Conservation (phyloP, 129 eudicot species). For the Mikania micrantha region DNA sequence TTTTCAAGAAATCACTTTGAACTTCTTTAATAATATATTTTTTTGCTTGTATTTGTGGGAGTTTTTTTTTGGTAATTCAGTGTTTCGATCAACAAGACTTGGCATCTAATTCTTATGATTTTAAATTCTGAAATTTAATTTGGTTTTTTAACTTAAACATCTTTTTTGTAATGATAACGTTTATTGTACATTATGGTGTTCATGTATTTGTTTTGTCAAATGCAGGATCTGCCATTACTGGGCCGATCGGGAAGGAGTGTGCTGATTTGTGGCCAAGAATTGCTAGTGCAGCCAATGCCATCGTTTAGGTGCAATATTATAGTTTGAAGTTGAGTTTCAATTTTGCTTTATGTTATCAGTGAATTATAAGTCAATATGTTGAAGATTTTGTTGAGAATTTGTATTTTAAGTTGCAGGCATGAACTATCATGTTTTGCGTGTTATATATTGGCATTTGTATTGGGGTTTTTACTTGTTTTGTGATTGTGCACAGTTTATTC, state of each 20-base stretch:
- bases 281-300: slow-evolving; percentile 33
- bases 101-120: neutral
- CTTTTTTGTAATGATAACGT: too few relatives aligned
- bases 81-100: neutral
- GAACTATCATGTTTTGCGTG: too few relatives aligned
- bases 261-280: slow-evolving; percentile 57
- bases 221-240: slow-evolving; percentile 60
- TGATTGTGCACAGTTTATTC: too few relatives aligned
- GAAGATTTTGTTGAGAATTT: neutral
- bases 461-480: too few relatives aligned
- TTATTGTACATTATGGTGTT: too few relatives aligned
- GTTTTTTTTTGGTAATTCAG: neutral
- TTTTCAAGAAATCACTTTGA: too few relatives aligned
- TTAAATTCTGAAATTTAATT: neutral
- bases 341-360: neutral
- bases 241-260: slow-evolving; percentile 65
- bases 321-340: neutral
- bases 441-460: too few relatives aligned
- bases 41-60: too few relatives aligned
- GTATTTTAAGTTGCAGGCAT: too few relatives aligned
- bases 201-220: neutral
- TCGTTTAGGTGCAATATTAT: neutral
- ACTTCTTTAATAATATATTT: too few relatives aligned
- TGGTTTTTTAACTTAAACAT: neutral
- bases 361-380: neutral